Conservation (phyloP, 2,329 filamentous ascomycete genomes). For the Cladophialophora chaetospira region DNA sequence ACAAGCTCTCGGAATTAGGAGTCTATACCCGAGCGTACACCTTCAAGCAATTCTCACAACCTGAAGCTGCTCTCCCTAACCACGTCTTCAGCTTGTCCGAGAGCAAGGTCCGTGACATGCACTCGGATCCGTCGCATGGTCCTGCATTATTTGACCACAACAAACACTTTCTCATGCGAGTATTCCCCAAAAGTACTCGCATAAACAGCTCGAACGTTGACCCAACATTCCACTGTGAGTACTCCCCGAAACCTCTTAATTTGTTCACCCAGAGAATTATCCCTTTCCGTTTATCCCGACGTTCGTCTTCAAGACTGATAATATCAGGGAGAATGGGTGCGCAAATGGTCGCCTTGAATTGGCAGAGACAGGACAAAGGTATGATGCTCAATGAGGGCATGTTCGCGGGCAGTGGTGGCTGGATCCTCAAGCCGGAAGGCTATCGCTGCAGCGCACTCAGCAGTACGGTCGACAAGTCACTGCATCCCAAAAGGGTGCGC, state of each 20-base stretch:
- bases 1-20: constrained; percentile 71
- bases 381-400: constrained; percentile 97
- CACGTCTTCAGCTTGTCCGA: constrained; percentile 68
- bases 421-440: constrained; percentile 79
- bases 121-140: constrained; percentile 53
- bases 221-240: constrained; percentile 80
- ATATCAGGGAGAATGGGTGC: constrained; percentile 85
- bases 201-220: constrained; percentile 86
- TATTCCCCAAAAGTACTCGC: constrained; percentile 81
- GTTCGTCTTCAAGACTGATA: no score
- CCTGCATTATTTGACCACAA: constrained; percentile 77
- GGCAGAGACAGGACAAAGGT: constrained; percentile 86
- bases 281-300: no score
- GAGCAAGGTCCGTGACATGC: constrained; percentile 66
- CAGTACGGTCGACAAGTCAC: constrained; percentile 37
- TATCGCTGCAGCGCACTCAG: constrained; percentile 56
- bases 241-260: no score
- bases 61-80: constrained; percentile 58
- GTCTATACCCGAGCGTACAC: constrained; percentile 86
- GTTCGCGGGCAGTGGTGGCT: constrained; percentile 80
- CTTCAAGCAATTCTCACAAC: constrained; percentile 71
- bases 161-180: constrained; percentile 76
- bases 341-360: constrained; percentile 90
- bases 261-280: no score
- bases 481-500: constrained; percentile 52